These are phyloP conservation scores for Pleurotus citrinopileatus DNA, from an alignment of 768 basidiomycete genomes.

Conservation along the genomic window DNA sequence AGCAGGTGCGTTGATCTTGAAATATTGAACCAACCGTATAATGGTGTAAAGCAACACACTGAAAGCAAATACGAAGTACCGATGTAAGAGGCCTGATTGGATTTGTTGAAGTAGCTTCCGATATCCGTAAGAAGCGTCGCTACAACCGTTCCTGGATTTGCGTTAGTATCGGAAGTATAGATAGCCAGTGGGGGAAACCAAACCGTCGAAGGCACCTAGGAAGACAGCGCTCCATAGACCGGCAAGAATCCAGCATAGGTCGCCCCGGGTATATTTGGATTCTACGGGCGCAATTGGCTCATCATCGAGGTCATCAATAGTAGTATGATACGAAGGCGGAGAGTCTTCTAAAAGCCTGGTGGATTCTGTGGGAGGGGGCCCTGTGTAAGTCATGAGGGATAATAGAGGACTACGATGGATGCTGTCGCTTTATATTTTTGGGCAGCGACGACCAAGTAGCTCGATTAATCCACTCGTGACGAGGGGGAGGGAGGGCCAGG, in stretches of 20 bases:
- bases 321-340: conserved; percentile 45
- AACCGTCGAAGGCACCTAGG: conserved; percentile 83
- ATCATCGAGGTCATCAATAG: conserved; percentile 35
- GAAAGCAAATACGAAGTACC: conserved; percentile 87
- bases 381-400: conserved; percentile 41
- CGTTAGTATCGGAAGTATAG: conserved; percentile 10
- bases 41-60: conserved; percentile 87
- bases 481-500: not conserved
- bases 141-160: conserved; percentile 69
- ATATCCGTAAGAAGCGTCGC: conserved; percentile 84
- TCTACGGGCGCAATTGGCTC: conserved; percentile 25
- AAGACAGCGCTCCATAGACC: conserved; percentile 84
- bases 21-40: conserved; percentile 59
- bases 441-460: conserved; percentile 1
- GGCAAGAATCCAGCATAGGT: conserved; percentile 68
- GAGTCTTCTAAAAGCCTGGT: conserved; percentile 53
- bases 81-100: conserved; percentile 80
- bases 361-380: conserved; percentile 48
- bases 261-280: conserved; percentile 47
- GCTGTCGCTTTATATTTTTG: conserved; percentile 25
- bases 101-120: conserved; percentile 80
- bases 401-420: conserved; percentile 22
- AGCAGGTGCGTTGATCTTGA: not conserved
- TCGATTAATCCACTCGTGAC: conserved; percentile 10
- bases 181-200: conserved; percentile 18